These are phyloP conservation scores for Besnoitia besnoiti DNA, from an alignment of 169 alveolate genomes.

Conservation along the genomic window DNA sequence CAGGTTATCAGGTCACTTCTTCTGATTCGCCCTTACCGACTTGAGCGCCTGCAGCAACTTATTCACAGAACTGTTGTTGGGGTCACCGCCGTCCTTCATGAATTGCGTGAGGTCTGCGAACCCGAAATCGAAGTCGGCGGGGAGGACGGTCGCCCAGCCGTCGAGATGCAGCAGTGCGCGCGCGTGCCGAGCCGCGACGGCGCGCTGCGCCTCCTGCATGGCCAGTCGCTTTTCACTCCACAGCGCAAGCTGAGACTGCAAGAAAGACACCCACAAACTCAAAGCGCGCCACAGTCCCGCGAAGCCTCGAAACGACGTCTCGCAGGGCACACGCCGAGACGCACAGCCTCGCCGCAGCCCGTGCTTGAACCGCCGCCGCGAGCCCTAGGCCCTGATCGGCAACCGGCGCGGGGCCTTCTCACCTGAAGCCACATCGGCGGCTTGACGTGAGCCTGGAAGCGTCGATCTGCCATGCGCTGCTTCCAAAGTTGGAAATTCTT, in stretches of 20 bases:
- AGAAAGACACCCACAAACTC: neutral
- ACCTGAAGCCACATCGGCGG: neutral
- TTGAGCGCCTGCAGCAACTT: conserved; percentile 24
- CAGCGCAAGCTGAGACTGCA: neutral
- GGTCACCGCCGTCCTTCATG: conserved; percentile 20
- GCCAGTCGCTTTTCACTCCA: neutral
- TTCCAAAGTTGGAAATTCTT: neutral
- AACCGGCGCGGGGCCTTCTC: too few species aligned
- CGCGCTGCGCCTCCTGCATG: conserved; percentile 1
- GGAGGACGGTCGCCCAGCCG: neutral
- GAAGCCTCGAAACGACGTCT: too few species aligned
- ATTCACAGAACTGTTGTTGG: neutral
- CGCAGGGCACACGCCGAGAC: too few species aligned
- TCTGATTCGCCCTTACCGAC: too few species aligned
- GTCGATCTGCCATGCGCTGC: neutral
- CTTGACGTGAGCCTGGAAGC: neutral
- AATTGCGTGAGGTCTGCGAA: conserved; percentile 19
- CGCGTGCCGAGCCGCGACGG: neutral
- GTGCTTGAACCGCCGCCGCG: too few species aligned
- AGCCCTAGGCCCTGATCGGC: too few species aligned
- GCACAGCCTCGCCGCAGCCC: too few species aligned
- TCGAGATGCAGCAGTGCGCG: neutral
- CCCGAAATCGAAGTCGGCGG: conserved; percentile 25
- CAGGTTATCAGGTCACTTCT: too few species aligned
- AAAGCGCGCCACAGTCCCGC: neutral